phyloP scores from a whole-genome alignment of 2,329 filamentous ascomycete genomes.

The Monosporascus sp. region DNA sequence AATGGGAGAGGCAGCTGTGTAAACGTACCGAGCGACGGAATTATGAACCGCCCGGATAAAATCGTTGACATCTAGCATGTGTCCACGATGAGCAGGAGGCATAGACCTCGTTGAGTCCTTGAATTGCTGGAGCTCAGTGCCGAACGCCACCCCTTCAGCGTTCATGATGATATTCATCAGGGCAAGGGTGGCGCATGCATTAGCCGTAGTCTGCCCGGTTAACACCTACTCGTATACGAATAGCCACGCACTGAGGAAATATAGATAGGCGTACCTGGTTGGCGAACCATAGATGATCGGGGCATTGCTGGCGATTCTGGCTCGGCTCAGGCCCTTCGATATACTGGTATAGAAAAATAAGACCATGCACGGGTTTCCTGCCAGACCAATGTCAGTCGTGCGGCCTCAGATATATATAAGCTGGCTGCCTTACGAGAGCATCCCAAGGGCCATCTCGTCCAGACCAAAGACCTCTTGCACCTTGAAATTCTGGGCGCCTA shows the following conservation, averaged over 20 bases:
- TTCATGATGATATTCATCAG: slow-evolving; percentile 95
- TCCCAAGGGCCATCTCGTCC: slow-evolving; percentile 58
- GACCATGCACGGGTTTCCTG: slow-evolving; percentile 69
- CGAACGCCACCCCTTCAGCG: slow-evolving; percentile 58
- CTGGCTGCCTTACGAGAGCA: slow-evolving; percentile 49
- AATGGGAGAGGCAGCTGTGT: background rate
- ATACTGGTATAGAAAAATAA: slow-evolving; percentile 85
- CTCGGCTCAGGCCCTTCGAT: slow-evolving; percentile 46
- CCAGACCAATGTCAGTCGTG: background rate
- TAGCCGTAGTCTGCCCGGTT: slow-evolving; percentile 60
- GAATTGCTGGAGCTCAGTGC: slow-evolving; percentile 65
- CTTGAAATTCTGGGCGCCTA: slow-evolving; percentile 68
- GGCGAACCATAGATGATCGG: slow-evolving; percentile 79
- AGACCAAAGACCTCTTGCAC: slow-evolving; percentile 72
- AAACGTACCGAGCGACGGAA: slow-evolving; percentile 65
- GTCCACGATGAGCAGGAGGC: slow-evolving; percentile 67
- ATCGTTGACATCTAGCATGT: slow-evolving; percentile 66
- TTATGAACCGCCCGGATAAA: slow-evolving; percentile 83
- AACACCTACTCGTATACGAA: slow-evolving; percentile 8
- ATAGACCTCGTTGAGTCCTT: slow-evolving; percentile 65
- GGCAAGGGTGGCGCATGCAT: slow-evolving; percentile 88
- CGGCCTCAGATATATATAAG: background rate
- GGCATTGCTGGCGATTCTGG: slow-evolving; percentile 47
- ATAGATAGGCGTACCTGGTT: slow-evolving; percentile 60
- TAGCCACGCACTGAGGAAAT: background rate